phyloP scores from a whole-genome alignment of 352 stramenopile species.

The Phytophthora pisi region DNA sequence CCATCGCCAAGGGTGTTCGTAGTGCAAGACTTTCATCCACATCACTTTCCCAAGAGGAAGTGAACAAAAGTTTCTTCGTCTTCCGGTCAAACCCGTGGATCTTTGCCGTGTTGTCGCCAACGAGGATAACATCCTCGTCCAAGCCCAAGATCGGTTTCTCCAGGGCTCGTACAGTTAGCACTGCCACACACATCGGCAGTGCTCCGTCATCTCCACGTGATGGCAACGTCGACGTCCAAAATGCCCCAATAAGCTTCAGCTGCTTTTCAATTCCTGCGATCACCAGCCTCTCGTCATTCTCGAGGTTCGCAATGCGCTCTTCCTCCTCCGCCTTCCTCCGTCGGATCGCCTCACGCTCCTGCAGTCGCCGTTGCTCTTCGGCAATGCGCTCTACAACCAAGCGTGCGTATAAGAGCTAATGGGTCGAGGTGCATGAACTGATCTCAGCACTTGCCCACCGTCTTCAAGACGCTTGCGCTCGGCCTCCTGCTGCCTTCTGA shows the following conservation, averaged over 20 bases:
- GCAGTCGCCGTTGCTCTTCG: constrained; percentile 36
- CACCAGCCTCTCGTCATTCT: constrained; percentile 39
- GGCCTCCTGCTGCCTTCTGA: constrained; percentile 42
- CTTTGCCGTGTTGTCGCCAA: constrained; percentile 34
- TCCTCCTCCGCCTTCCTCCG: constrained; percentile 37
- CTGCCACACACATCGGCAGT: constrained; percentile 32
- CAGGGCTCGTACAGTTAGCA: constrained; percentile 28
- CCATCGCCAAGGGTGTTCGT: constrained; percentile 26
- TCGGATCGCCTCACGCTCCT: constrained; percentile 39
- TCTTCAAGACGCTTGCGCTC: constrained; percentile 53
- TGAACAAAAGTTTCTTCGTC: constrained; percentile 32
- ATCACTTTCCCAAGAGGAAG: constrained; percentile 14
- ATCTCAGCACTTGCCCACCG: constrained; percentile 32
- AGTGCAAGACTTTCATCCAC: constrained; percentile 10
- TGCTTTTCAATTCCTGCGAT: constrained; percentile 50
- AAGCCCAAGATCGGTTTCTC: constrained; percentile 38
- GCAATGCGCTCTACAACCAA: constrained; percentile 41
- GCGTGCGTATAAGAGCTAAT: not conserved
- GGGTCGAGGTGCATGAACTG: not conserved
- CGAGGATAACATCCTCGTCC: constrained; percentile 42
- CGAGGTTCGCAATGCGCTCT: constrained; percentile 49
- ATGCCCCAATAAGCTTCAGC: constrained; percentile 53
- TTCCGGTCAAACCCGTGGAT: constrained; percentile 45
- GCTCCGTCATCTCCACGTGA: not conserved
- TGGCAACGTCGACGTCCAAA: constrained; percentile 48